These are phyloP conservation scores for Handroanthus guayacan DNA, from an alignment of 257 asterid species.

Conservation along the genomic window DNA sequence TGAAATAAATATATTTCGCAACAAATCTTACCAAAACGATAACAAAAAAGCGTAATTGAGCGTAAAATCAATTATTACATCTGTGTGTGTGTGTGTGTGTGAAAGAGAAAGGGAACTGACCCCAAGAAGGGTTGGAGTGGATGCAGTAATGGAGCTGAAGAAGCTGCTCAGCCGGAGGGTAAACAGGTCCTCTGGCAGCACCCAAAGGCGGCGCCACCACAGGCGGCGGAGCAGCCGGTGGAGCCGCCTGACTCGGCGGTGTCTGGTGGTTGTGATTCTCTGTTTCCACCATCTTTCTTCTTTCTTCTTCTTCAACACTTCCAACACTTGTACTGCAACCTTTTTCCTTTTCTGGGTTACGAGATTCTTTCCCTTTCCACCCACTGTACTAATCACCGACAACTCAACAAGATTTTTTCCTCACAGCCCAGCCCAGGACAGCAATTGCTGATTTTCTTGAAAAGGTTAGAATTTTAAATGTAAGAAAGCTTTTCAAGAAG, in stretches of 20 bases:
- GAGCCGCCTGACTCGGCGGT: slow-evolving; percentile 52
- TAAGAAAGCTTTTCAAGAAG: slow-evolving; percentile 5
- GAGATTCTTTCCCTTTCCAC: neutral
- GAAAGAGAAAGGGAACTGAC: slow-evolving; percentile 48
- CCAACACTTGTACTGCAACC: neutral
- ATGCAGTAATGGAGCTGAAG: slow-evolving; percentile 97
- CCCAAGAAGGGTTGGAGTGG: slow-evolving; percentile 95
- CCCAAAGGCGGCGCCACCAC: slow-evolving; percentile 71
- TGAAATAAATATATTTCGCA: neutral
- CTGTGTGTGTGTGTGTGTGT: neutral
- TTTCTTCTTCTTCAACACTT: neutral
- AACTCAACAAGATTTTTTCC: neutral
- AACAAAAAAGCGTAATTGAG: neutral
- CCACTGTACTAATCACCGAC: slow-evolving; percentile 37
- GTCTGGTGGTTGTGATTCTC: slow-evolving; percentile 60
- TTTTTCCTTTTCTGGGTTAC: neutral
- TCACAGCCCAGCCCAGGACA: slow-evolving; percentile 23
- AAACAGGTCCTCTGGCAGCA: slow-evolving; percentile 81
- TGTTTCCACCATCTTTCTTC: slow-evolving; percentile 74
- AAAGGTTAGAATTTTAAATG: slow-evolving; percentile 28
- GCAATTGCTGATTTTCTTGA: slow-evolving; percentile 30
- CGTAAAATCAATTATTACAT: neutral
- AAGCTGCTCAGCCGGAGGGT: slow-evolving; percentile 90
- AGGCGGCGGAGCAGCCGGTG: slow-evolving; percentile 59
- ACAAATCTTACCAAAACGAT: neutral